Evolutionary conservation across 108 stramenopile species (phyloP).

Genomic region (Nannochloropsis oceanica): DNA sequence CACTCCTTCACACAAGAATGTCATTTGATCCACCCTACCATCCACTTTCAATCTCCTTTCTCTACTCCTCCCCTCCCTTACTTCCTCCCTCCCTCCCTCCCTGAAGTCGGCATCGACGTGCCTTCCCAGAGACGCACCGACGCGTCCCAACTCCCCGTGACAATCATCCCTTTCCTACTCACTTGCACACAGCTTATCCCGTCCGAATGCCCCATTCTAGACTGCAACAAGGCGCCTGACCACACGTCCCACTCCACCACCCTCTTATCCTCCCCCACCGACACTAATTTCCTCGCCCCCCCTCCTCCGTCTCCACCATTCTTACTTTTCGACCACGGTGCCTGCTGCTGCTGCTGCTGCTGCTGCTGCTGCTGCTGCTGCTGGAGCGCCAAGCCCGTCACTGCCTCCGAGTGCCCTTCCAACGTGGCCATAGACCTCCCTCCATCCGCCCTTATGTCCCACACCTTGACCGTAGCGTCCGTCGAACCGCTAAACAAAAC

Average conservation of each 20-base stretch:
- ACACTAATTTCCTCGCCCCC: background rate
- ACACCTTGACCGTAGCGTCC: background rate
- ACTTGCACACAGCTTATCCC: background rate
- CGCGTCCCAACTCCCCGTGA: background rate
- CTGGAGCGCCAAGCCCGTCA: background rate
- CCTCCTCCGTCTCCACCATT: background rate
- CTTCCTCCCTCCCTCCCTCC: too few species aligned
- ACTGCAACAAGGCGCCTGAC: background rate
- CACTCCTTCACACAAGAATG: too few species aligned
- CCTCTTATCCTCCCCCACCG: background rate
- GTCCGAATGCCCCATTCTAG: background rate
- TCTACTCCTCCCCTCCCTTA: too few species aligned
- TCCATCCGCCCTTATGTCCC: background rate
- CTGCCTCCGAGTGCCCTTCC: background rate
- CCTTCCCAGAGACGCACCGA: background rate
- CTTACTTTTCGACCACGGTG: background rate
- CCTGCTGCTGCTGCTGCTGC: background rate
- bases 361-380: background rate
- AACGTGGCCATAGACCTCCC: background rate
- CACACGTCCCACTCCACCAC: background rate
- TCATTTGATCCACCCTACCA: too few species aligned
- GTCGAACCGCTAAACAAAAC: background rate
- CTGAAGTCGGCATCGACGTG: background rate
- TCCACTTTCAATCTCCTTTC: too few species aligned
- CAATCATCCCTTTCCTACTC: background rate